phyloP scores from a whole-genome alignment of 2,329 filamentous ascomycete species.

The Waltergamsia citrina region DNA sequence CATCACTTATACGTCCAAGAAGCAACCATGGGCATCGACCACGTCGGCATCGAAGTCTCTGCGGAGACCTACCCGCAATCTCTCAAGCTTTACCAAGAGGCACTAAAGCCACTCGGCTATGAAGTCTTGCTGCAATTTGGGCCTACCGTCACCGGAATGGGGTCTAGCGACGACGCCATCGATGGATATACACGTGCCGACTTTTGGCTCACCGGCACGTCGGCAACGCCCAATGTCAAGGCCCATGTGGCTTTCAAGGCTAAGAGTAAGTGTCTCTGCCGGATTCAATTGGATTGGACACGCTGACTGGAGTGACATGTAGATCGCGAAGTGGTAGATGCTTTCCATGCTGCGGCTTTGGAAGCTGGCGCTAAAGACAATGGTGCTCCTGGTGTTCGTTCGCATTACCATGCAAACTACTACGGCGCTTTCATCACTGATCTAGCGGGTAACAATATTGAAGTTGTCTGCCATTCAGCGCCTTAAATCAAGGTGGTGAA shows the following conservation, averaged over 20 bases:
- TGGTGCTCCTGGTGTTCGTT: slow-evolving; percentile 33
- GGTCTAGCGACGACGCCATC: slow-evolving; percentile 9
- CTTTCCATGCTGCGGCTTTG: slow-evolving; percentile 30
- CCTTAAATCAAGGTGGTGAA: too few relatives aligned
- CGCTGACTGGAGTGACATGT: neutral
- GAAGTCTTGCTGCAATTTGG: slow-evolving; percentile 14
- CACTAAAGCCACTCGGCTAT: slow-evolving; percentile 26
- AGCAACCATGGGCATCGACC: slow-evolving; percentile 28
- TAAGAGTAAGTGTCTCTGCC: slow-evolving; percentile 13
- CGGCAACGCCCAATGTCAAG: slow-evolving; percentile 6
- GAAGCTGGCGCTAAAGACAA: slow-evolving; percentile 36
- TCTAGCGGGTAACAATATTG: slow-evolving; percentile 42
- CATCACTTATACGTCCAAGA: too few relatives aligned
- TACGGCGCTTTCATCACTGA: slow-evolving; percentile 42
- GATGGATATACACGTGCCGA: slow-evolving; percentile 10
- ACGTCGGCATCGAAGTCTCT: slow-evolving; percentile 20
- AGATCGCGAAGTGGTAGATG: slow-evolving; percentile 32
- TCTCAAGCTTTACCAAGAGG: slow-evolving; percentile 22
- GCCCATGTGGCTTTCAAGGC: slow-evolving; percentile 21
- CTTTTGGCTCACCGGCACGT: slow-evolving; percentile 19
- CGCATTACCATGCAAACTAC: slow-evolving; percentile 34
- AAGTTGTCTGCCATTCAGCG: slow-evolving; percentile 22
- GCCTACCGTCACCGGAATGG: slow-evolving; percentile 20
- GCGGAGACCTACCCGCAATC: slow-evolving; percentile 14
- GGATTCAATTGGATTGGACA: neutral